Evolutionary conservation across 1,284 basidiomycete species (phyloP), one percentile per base, ranked within the genome.

Genomic region (Apiotrichum montevideense): DNA sequence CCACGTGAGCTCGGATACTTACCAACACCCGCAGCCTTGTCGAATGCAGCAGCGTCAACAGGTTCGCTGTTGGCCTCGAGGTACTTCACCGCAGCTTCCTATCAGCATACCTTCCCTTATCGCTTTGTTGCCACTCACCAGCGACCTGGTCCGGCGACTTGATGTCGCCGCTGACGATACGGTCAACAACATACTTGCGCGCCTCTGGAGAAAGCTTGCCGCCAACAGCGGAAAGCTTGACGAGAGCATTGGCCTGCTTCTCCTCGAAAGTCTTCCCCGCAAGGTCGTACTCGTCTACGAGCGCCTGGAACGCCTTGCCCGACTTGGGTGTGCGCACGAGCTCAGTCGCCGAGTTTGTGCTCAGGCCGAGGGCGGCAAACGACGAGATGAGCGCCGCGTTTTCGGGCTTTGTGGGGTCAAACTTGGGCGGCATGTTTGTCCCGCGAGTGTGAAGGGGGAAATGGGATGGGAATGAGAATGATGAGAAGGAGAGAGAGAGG

Each of bases 1-100:
- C 21, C 21, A 21, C 35, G 29, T 54, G 15, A 50, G 34, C 41
- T 14, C 41, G 21, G 21, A 21, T 4, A 80, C 89, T 68, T 66
- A 93, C 93, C 94, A 55, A 98, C 87, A 65, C 95, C 95, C 69
- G 90, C 91, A 15, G 84, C 81, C 63, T 82, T 79, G 69, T 95
- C 83, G 68, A 98, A 97, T 47, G 85, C 84, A 10, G 70, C 76
- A n/a, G 84, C 81, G 65, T 94, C 81, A 42, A 89, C 78, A 0
- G 89, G 84, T 10, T 79, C 57, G 29, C 81, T 73, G 65, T 85
- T 81, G 0, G 80, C 69, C 65, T 87, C 86, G 33, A 89, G 69
- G 72, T 87, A 95, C 73, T 88, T 92, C 41, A 85, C 79, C 33
- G 90, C 88, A 67, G 86, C 92, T 92, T 21, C 57, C 5, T 14